A percentile compares a stretch with the other conserved stretches of the same genome.
phyloP scores from a whole-genome alignment of 1,284 basidiomycete species.

The Trametes polyzona region DNA sequence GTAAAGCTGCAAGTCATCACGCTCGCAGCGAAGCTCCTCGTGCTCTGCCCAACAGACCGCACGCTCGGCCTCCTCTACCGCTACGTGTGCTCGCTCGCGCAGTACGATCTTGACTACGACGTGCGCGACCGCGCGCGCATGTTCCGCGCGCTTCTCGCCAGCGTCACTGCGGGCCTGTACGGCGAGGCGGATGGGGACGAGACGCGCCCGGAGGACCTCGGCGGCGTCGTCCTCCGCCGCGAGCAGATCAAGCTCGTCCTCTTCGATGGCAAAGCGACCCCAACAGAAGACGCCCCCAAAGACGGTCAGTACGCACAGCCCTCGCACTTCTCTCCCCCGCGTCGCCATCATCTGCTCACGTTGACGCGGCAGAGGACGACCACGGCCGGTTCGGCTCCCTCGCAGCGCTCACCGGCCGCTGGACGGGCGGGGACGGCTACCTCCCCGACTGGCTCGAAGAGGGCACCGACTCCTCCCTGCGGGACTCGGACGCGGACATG shows the following conservation, averaged over 20 bases:
- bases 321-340: background rate
- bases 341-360: background rate
- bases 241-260: constrained; percentile 83
- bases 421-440: constrained; percentile 42
- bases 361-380: constrained; percentile 40
- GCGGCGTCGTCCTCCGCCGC: constrained; percentile 77
- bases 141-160: constrained; percentile 70
- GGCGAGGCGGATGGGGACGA: constrained; percentile 41
- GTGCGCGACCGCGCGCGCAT: constrained; percentile 88
- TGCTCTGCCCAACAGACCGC: constrained; percentile 63
- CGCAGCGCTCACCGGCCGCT: constrained; percentile 55
- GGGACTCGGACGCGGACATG: constrained; percentile 59
- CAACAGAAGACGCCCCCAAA: constrained; percentile 42
- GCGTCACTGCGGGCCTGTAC: constrained; percentile 46
- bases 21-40: constrained; percentile 82
- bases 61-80: constrained; percentile 58
- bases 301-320: constrained; percentile 24
- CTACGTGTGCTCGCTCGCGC: constrained; percentile 83
- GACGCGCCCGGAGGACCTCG: constrained; percentile 52
- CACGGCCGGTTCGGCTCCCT: constrained; percentile 59
- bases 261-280: constrained; percentile 70
- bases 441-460: constrained; percentile 45
- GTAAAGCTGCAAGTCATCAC: constrained; percentile 86
- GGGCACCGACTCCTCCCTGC: constrained; percentile 39
- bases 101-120: constrained; percentile 87